A percentile compares a stretch with the other conserved stretches of the same genome.
Conservation (phyloP, 371 early-diverging fungal genomes). For the Mortierella sp. region DNA sequence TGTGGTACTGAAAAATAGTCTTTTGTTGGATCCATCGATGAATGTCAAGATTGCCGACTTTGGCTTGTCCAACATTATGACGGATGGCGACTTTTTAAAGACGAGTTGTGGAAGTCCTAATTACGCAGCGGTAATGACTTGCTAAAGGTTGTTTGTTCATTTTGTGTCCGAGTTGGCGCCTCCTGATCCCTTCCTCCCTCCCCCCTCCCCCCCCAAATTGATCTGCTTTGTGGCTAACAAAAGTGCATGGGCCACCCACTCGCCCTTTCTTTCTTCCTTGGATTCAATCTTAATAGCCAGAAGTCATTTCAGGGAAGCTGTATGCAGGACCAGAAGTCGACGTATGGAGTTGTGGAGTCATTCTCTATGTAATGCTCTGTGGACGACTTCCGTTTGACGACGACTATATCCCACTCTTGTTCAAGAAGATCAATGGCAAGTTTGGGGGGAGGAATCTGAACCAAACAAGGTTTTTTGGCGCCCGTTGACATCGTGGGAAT, state of each 20-base stretch:
- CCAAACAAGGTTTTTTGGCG: too few relatives aligned
- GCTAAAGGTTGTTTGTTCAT: background rate
- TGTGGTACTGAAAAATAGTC: too few relatives aligned
- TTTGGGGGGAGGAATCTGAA: background rate
- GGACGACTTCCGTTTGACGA: conserved; percentile 99
- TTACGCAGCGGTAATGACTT: conserved; percentile 76
- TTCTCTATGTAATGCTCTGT: conserved; percentile 99
- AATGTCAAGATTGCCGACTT: conserved; percentile 98
- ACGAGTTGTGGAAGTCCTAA: conserved; percentile 95
- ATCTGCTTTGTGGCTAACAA: too few relatives aligned
- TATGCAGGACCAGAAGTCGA: conserved; percentile 99
- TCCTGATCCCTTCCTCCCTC: too few relatives aligned
- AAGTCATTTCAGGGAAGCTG: conserved; percentile 93
- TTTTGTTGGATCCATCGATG: conserved; percentile 91
- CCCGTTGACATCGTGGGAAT: too few relatives aligned
- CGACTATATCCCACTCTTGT: conserved; percentile 95
- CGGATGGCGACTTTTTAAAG: conserved; percentile 95
- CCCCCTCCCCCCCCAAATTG: too few relatives aligned
- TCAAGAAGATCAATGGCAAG: conserved; percentile 89
- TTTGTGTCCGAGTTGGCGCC: too few relatives aligned
- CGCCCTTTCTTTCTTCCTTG: too few relatives aligned
- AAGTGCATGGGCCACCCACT: too few relatives aligned
- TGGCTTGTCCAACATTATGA: conserved; percentile 95
- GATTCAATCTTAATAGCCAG: too few relatives aligned
- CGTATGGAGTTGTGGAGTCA: conserved; percentile 99